These are phyloP conservation scores for Eucalyptus tenuipes DNA, from an alignment of 345 rosid genomes.

Conservation along the genomic window DNA sequence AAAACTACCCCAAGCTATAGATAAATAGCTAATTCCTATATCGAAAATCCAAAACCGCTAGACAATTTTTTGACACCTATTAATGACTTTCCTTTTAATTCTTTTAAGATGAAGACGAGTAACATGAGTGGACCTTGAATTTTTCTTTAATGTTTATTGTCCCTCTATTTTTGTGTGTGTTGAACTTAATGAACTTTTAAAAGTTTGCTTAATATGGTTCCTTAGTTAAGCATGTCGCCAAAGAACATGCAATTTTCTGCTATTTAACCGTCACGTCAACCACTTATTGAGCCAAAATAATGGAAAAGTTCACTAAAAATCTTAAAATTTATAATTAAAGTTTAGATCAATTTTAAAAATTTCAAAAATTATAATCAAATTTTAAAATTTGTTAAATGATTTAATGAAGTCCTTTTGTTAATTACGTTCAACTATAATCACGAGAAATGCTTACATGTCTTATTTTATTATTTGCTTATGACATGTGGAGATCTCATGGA, in stretches of 20 bases:
- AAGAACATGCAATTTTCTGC: background rate
- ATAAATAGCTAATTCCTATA: background rate
- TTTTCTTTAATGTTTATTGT: background rate
- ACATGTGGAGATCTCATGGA: too few relatives aligned
- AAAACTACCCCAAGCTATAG: background rate
- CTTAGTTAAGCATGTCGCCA: background rate
- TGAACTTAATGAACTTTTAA: background rate
- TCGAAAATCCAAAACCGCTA: background rate
- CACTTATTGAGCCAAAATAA: background rate
- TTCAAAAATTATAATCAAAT: too few relatives aligned
- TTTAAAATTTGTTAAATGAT: too few relatives aligned
- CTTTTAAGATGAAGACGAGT: background rate
- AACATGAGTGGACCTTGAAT: background rate
- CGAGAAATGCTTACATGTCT: too few relatives aligned
- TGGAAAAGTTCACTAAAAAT: background rate
- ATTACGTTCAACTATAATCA: too few relatives aligned
- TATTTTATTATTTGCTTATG: too few relatives aligned
- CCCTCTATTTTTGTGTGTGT: background rate
- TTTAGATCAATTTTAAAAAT: background rate
- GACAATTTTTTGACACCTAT: background rate
- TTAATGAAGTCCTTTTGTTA: too few relatives aligned
- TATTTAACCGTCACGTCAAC: background rate
- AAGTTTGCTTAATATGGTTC: background rate
- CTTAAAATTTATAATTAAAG: background rate
- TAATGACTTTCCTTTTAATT: background rate